phyloP scores from a whole-genome alignment of 2,329 filamentous ascomycete genomes.

The Xylaria sp. region DNA sequence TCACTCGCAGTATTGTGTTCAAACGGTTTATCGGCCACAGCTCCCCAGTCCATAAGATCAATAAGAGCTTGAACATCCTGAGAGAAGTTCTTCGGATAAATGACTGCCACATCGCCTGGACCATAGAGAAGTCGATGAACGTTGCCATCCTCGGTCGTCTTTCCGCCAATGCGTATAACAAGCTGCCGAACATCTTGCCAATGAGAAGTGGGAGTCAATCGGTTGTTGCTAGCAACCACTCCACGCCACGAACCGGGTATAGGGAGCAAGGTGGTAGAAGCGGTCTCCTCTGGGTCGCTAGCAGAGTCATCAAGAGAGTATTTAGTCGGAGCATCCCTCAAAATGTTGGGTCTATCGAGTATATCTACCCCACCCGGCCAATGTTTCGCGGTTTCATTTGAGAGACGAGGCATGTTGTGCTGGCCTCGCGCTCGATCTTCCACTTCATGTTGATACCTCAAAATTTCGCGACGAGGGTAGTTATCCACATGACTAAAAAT shows the following conservation, averaged over 20 bases:
- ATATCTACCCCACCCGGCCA: conserved; percentile 41
- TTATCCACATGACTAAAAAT: conserved; percentile 45
- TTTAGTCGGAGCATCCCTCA: conserved; percentile 51
- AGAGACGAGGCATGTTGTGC: conserved; percentile 40
- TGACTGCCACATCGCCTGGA: conserved; percentile 82
- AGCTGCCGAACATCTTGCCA: conserved; percentile 95
- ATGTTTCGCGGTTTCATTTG: conserved; percentile 37
- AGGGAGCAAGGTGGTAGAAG: conserved; percentile 58
- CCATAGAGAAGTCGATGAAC: conserved; percentile 55
- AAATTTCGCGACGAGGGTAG: conserved; percentile 25
- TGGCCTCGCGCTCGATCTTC: conserved; percentile 36
- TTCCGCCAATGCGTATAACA: conserved; percentile 61
- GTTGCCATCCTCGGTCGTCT: conserved; percentile 31
- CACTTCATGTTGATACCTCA: conserved; percentile 40
- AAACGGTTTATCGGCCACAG: conserved; percentile 76
- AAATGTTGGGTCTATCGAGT: conserved; percentile 51
- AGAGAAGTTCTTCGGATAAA: conserved; percentile 89
- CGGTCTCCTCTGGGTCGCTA: conserved; percentile 33
- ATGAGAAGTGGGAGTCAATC: conserved; percentile 79
- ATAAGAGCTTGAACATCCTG: conserved; percentile 83
- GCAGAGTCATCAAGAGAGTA: conserved; percentile 46
- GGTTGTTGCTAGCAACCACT: conserved; percentile 70
- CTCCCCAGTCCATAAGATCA: conserved; percentile 79
- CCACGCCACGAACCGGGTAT: conserved; percentile 68
- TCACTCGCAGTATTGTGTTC: conserved; percentile 34